Conservation (phyloP, 2,329 filamentous ascomycete genomes). For the Talaromyces verruculosus region DNA sequence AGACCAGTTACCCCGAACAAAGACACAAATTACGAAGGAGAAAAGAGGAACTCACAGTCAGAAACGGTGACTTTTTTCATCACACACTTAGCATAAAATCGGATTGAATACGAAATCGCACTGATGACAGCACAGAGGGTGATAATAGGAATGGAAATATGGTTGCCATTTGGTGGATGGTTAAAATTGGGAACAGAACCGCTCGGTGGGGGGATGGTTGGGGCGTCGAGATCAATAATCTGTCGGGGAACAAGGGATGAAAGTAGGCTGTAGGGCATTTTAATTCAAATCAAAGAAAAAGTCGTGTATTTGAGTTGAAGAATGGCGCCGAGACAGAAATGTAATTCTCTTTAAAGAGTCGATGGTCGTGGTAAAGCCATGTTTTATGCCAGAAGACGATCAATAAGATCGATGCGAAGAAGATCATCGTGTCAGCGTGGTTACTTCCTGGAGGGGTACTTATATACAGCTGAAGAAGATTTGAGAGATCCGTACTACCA, state of each 20-base stretch:
- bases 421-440: not conserved
- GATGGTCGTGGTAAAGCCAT: not conserved
- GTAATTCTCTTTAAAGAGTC: not conserved
- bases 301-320: not conserved
- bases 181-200: conserved; percentile 24
- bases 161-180: conserved; percentile 27
- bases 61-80: not conserved
- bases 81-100: conserved; percentile 3
- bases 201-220: conserved; percentile 3
- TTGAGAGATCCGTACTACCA: not conserved
- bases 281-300: not conserved
- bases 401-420: not conserved
- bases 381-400: not conserved
- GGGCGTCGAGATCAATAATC: not conserved
- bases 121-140: conserved; percentile 25
- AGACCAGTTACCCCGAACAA: not conserved
- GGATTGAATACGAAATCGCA: conserved; percentile 14
- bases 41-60: not conserved
- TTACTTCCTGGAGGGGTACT: not conserved
- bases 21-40: not conserved
- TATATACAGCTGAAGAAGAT: not conserved
- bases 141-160: conserved; percentile 26
- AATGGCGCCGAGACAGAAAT: not conserved
- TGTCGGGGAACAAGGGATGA: not conserved
- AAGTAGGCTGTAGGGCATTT: not conserved